Evolutionary conservation across 371 early-diverging fungal species (phyloP), one percentile per base, ranked within the genome.

Genomic region (Mucor mucedo): DNA sequence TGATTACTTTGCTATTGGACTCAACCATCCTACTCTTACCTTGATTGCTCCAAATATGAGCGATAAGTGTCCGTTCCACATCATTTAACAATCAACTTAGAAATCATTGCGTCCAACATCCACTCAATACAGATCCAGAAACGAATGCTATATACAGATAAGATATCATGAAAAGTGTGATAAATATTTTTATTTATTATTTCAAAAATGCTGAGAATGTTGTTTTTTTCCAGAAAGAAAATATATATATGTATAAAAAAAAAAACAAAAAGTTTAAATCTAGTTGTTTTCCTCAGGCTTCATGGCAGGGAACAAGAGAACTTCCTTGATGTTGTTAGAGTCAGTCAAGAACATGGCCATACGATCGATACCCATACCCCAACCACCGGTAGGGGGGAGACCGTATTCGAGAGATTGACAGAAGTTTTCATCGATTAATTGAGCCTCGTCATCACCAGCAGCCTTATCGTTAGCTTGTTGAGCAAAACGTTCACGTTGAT

Each of bases 371-470:
- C 99, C 99, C 87, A 99, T 87, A 69, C 99, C 99, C 94, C 95
- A 97, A 63, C 98, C 98, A 76, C 91, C 93, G 27, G 99, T 99
- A 47, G 99, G 99, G 41, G 99, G 99, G 66, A 99, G 85, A 58
- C 99, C 99, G 75, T 95, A 99, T 85, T 99, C 99, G 42, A 99
- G 87, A 16, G 98, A 90, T 63, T 91, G 92, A 84, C 97, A 97
- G 83, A 99, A 99, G 78, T 88, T 94, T 83, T 99, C 99, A 75
- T 99, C 99, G 60, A 98, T 90, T 70, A 95, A 74, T 87, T 99
- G 99, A 16, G 99, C 99, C 82, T 99, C 99, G 68, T 98, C 99
- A 75, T 99, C 99, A 71, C 99, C 99, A 65, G 96, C 97, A 63
- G 85, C 96, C 87, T 97, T 96, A 78, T 99, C 99, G 53, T 77